phyloP scores from a whole-genome alignment of 1,284 basidiomycete genomes.

The Sporisorium exsertum region DNA sequence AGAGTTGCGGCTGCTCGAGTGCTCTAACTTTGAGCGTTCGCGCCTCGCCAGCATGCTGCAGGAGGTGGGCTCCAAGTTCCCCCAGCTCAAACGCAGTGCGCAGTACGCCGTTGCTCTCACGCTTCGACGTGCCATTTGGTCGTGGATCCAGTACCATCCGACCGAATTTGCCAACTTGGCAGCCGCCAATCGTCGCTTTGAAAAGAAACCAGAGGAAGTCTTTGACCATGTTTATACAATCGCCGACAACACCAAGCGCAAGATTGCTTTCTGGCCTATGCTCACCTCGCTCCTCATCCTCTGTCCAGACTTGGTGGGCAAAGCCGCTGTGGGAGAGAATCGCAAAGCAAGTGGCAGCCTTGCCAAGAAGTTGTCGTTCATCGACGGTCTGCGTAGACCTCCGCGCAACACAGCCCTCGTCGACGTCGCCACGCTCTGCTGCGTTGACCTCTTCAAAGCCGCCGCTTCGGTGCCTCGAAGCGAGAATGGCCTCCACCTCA shows the following conservation, averaged over 20 bases:
- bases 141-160: conserved; percentile 87
- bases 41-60: conserved; percentile 63
- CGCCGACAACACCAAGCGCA: conserved; percentile 72
- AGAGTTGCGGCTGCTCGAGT: conserved; percentile 78
- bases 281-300: conserved; percentile 82
- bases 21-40: conserved; percentile 70
- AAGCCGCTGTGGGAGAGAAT: conserved; percentile 70
- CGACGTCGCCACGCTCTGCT: conserved; percentile 79
- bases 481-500: conserved; percentile 75
- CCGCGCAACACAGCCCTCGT: conserved; percentile 69
- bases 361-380: conserved; percentile 70
- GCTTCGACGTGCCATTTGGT: conserved; percentile 86
- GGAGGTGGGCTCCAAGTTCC: conserved; percentile 85
- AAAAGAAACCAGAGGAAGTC: conserved; percentile 67
- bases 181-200: conserved; percentile 68
- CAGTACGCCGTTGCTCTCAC: conserved; percentile 80
- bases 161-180: conserved; percentile 82
- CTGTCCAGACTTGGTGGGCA: conserved; percentile 79
- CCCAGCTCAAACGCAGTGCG: conserved; percentile 83
- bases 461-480: conserved; percentile 77
- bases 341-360: conserved; percentile 63
- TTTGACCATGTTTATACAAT: conserved; percentile 67
- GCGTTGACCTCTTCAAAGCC: conserved; percentile 83
- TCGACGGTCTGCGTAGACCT: conserved; percentile 70
- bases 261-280: conserved; percentile 81